A percentile compares a stretch with the other conserved stretches of the same genome.
Evolutionary conservation across 305 asterid genomes (phyloP).

Genomic region (Fraxinus baroniana): DNA sequence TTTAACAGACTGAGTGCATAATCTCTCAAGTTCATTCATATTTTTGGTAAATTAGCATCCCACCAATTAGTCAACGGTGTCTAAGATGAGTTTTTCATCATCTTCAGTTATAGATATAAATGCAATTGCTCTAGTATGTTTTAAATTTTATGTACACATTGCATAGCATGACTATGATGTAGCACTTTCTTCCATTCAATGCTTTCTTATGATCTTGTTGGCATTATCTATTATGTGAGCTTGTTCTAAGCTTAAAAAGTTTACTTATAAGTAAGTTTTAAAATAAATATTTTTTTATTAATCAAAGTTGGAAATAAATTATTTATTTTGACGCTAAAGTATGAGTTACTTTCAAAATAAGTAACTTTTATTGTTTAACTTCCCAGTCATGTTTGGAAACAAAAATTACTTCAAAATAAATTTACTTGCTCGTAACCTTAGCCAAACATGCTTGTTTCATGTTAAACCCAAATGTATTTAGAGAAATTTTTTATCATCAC

Average conservation of each 20-base stretch:
- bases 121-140: not conserved
- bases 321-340: not conserved
- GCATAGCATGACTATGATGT: not conserved
- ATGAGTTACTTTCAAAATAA: not conserved
- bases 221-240: not conserved
- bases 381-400: not conserved
- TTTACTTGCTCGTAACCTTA: not conserved
- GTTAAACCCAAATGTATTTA: not conserved
- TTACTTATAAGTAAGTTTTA: not conserved
- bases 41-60: not conserved
- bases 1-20: not conserved
- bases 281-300: not conserved
- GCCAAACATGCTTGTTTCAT: not conserved
- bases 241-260: not conserved
- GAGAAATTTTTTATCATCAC: constrained; percentile 16
- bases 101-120: not conserved
- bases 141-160: not conserved
- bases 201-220: not conserved
- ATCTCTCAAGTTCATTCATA: not conserved
- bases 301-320: not conserved
- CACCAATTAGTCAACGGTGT: not conserved
- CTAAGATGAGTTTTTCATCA: not conserved
- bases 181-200: not conserved
- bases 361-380: not conserved
- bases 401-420: not conserved